Conservation (phyloP, 495 filamentous ascomycete species). For the Xylaria curta region DNA sequence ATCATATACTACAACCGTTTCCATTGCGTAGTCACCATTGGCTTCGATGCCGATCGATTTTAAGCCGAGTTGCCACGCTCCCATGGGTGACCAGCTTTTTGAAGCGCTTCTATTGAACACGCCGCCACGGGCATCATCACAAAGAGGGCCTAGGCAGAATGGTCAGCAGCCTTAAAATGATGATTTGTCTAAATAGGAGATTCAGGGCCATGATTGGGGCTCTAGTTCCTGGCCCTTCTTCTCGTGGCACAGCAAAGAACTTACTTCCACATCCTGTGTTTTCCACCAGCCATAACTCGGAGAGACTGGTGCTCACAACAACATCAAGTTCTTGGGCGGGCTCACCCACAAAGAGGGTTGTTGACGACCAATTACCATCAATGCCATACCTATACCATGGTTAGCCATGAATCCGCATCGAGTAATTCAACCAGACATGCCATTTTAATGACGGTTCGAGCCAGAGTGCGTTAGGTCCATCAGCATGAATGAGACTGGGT, state of each 20-base stretch:
- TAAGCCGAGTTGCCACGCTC: constrained; percentile 61
- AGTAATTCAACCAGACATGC: constrained; percentile 38
- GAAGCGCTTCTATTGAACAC: constrained; percentile 59
- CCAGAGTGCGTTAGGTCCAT: constrained; percentile 43
- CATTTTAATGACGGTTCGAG: constrained; percentile 51
- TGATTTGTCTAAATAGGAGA: background rate
- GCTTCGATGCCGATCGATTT: constrained; percentile 57
- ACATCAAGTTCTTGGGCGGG: constrained; percentile 63
- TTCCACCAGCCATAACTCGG: constrained; percentile 64
- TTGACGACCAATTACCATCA: constrained; percentile 60
- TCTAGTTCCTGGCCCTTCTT: background rate
- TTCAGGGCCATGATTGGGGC: background rate
- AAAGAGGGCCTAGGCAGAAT: constrained; percentile 44
- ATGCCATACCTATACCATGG: constrained; percentile 51
- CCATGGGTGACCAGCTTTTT: constrained; percentile 62
- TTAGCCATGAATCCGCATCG: constrained; percentile 30
- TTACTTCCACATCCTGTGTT: constrained; percentile 57
- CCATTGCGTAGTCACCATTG: constrained; percentile 66
- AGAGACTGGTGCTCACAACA: constrained; percentile 60
- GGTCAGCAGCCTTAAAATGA: constrained; percentile 28
- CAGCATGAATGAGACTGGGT: constrained; percentile 42
- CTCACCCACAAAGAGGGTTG: constrained; percentile 62
- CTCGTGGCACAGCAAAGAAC: constrained; percentile 15
- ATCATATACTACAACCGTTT: constrained; percentile 57
- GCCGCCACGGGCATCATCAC: constrained; percentile 56